phyloP scores from a whole-genome alignment of 2,329 filamentous ascomycete species.

The Aureobasidium pullulans region DNA sequence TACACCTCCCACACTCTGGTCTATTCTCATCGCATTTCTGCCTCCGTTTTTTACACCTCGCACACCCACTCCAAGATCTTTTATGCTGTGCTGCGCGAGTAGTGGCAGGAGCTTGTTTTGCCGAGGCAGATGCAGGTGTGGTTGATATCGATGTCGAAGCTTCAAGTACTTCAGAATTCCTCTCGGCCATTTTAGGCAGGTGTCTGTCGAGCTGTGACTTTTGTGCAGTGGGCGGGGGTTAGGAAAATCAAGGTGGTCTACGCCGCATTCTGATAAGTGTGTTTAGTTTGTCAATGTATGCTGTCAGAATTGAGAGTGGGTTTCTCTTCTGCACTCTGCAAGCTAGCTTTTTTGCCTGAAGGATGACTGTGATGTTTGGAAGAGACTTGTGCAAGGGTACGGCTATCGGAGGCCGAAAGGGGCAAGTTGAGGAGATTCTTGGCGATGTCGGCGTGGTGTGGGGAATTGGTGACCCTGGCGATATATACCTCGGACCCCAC shows the following conservation, averaged over 20 bases:
- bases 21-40: constrained; percentile 14
- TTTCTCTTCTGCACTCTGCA: too few species aligned
- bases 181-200: neutral
- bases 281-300: neutral
- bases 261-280: neutral
- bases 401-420: neutral
- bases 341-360: neutral
- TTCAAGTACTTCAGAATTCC: neutral
- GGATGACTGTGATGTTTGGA: neutral
- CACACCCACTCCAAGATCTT: constrained; percentile 13
- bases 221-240: neutral
- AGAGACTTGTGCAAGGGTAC: neutral
- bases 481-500: neutral
- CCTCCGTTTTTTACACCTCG: constrained; percentile 12
- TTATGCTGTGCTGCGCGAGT: constrained; percentile 2
- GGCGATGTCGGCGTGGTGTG: neutral
- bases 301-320: neutral
- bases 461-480: neutral
- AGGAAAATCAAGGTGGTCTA: neutral
- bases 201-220: neutral
- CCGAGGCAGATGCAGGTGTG: neutral
- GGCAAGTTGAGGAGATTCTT: constrained; percentile 10
- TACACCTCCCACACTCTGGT: constrained; percentile 11
- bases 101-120: neutral
- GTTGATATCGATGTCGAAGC: neutral